Conservation (phyloP, 2,329 filamentous ascomycete genomes). For the Stagonosporopsis rhizophila region DNA sequence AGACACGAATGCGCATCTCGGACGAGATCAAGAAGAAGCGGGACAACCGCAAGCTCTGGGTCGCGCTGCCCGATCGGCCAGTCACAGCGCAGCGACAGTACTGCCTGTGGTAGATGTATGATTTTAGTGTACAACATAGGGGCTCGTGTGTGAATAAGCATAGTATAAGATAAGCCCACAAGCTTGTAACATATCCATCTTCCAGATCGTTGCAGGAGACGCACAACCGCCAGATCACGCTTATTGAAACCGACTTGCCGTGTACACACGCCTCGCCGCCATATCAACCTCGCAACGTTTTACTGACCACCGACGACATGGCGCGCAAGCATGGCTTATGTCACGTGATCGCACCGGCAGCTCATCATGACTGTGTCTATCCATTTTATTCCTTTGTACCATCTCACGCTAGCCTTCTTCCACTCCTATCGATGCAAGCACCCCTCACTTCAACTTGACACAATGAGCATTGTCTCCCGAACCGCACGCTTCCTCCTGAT, state of each 20-base stretch:
- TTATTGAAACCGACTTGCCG: no score
- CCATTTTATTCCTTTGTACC: not conserved
- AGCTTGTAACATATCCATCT: conserved; percentile 18
- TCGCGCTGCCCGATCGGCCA: conserved; percentile 84
- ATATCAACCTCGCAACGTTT: not conserved
- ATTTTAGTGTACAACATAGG: conserved; percentile 11
- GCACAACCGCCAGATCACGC: no score
- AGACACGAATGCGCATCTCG: conserved; percentile 81
- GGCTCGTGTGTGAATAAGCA: conserved; percentile 11
- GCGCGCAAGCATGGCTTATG: not conserved
- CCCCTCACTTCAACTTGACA: not conserved
- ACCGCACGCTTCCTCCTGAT: conserved; percentile 17
- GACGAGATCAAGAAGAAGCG: conserved; percentile 80
- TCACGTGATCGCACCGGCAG: not conserved
- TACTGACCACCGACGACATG: no score
- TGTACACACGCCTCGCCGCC: not conserved
- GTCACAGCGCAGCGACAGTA: conserved; percentile 86
- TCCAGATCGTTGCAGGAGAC: not conserved
- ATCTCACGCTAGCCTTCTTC: not conserved
- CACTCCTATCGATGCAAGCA: not conserved
- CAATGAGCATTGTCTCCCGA: conserved; percentile 2
- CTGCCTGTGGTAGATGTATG: conserved; percentile 77
- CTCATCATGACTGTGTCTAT: not conserved
- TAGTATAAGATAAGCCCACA: not conserved
- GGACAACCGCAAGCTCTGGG: conserved; percentile 79